A percentile compares a stretch with the other conserved stretches of the same genome.
Evolutionary conservation across 805 yeast species (phyloP).

Genomic region (Aciculoconidium aculeatum): DNA sequence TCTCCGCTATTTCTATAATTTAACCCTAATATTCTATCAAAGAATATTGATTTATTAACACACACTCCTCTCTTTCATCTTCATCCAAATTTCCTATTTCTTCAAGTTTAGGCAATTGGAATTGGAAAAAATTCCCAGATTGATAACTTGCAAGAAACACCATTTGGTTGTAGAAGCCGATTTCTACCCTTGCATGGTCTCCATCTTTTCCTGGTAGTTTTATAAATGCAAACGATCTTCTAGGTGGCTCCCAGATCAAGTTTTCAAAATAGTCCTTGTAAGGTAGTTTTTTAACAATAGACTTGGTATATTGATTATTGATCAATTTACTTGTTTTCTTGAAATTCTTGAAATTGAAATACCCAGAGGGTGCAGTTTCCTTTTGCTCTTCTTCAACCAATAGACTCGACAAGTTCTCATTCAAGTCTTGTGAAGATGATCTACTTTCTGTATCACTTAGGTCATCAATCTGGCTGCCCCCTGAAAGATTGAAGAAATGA

Average conservation of each 20-base stretch:
- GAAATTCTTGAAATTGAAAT: conserved; percentile 15
- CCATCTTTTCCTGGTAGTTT: conserved; percentile 25
- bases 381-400: conserved; percentile 23
- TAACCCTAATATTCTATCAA: too few species aligned
- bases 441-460: conserved; percentile 14
- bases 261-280: conserved; percentile 36
- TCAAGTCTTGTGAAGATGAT: conserved; percentile 33
- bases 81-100: conserved; percentile 9
- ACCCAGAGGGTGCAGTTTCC: conserved; percentile 6
- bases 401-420: conserved; percentile 37
- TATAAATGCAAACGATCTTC: conserved; percentile 36
- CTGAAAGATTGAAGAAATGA: conserved; percentile 29
- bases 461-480: conserved; percentile 11
- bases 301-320: conserved; percentile 32
- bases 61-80: conserved; percentile 26
- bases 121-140: conserved; percentile 34
- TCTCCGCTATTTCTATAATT: too few species aligned
- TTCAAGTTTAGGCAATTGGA: conserved; percentile 22
- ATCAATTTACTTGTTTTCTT: conserved; percentile 23
- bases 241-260: conserved; percentile 38
- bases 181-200: conserved; percentile 21
- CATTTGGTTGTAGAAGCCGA: conserved; percentile 31
- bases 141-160: conserved; percentile 34
- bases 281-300: conserved; percentile 33
- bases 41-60: conserved; percentile 22